Conservation (phyloP, 2,329 filamentous ascomycete genomes). For the Mollisiaceae sp. region DNA sequence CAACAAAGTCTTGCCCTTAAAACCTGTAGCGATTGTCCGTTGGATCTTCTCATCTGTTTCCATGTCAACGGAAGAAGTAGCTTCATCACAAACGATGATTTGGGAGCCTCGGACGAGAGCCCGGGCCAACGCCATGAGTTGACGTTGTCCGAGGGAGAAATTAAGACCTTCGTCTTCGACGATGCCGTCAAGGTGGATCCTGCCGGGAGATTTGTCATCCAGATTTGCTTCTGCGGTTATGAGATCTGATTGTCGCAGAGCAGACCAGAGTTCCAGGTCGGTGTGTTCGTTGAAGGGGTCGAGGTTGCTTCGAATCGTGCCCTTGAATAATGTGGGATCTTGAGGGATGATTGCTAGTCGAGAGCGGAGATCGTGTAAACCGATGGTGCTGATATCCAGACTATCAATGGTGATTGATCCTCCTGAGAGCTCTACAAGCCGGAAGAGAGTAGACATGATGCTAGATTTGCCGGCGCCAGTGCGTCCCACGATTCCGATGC, state of each 20-base stretch:
- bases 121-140: conserved; percentile 91
- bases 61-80: conserved; percentile 91
- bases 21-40: conserved; percentile 81
- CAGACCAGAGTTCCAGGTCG: conserved; percentile 79
- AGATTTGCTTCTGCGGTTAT: conserved; percentile 54
- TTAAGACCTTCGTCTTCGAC: conserved; percentile 97
- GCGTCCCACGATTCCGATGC: conserved; percentile 80
- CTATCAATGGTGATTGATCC: conserved; percentile 70
- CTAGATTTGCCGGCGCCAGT: conserved; percentile 84
- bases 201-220: conserved; percentile 49
- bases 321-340: conserved; percentile 82
- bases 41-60: conserved; percentile 98
- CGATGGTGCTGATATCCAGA: conserved; percentile 72
- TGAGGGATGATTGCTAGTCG: conserved; percentile 84
- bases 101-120: conserved; percentile 85
- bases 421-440: conserved; percentile 69
- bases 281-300: conserved; percentile 82
- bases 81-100: conserved; percentile 97
- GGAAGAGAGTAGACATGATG: conserved; percentile 84
- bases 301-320: conserved; percentile 79
- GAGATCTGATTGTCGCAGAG: conserved; percentile 77
- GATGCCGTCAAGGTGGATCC: conserved; percentile 80
- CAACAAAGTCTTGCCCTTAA: conserved; percentile 84
- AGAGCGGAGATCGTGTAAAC: conserved; percentile 76
- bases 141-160: conserved; percentile 92